phyloP scores from a whole-genome alignment of 768 basidiomycete species.

The Omphalotus guepiniiformis region DNA sequence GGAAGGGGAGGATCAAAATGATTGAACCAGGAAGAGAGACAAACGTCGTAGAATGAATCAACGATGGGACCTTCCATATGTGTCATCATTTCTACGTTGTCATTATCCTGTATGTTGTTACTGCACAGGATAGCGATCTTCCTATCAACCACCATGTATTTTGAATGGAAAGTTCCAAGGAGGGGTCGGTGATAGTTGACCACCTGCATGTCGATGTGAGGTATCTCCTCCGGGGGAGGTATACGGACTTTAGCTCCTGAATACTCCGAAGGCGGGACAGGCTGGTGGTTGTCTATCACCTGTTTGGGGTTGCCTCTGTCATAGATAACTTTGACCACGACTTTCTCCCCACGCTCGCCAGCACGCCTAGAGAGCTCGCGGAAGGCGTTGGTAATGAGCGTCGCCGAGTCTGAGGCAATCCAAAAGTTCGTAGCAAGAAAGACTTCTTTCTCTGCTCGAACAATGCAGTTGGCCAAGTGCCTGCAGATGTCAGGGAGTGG shows the following conservation, averaged over 20 bases:
- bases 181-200: constrained; percentile 46
- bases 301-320: constrained; percentile 63
- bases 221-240: constrained; percentile 52
- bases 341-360: constrained; percentile 38
- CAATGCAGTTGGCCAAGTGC: constrained; percentile 61
- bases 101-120: constrained; percentile 63
- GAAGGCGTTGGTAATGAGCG: constrained; percentile 46
- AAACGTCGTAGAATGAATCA: constrained; percentile 65
- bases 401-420: constrained; percentile 49
- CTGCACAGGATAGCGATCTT: constrained; percentile 59
- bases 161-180: constrained; percentile 40
- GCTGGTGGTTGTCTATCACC: constrained; percentile 36
- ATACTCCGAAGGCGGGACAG: constrained; percentile 44
- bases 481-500: constrained; percentile 71
- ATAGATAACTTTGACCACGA: constrained; percentile 66
- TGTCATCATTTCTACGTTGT: constrained; percentile 18
- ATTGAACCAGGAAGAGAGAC: constrained; percentile 57
- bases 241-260: constrained; percentile 40
- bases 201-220: constrained; percentile 56
- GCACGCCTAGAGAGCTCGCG: constrained; percentile 47
- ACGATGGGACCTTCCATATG: constrained; percentile 72
- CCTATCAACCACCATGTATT: constrained; percentile 68
- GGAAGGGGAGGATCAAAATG: constrained; percentile 43
- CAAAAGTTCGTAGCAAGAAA: constrained; percentile 66
- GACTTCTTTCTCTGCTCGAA: constrained; percentile 58